Evolutionary conservation across 305 asterid genomes (phyloP).

Genomic region (Caryopteris hybrid): DNA sequence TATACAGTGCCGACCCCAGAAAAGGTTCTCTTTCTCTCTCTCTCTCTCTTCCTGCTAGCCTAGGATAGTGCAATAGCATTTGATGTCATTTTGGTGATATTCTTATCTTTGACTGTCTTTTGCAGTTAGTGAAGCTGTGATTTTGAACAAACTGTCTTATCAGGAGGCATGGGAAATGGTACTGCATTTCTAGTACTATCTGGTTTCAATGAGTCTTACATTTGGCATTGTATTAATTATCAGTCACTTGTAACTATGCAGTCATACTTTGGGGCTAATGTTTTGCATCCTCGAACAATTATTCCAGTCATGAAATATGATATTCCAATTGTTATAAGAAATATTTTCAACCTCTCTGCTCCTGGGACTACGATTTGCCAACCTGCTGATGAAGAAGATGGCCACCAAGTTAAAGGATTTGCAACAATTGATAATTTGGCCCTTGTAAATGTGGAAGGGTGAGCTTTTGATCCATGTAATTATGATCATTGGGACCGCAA

Average conservation of each 20-base stretch:
- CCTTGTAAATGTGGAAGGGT: conserved; percentile 98
- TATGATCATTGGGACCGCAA: neutral
- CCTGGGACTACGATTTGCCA: conserved; percentile 89
- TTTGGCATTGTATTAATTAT: conserved; percentile 22
- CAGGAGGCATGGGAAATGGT: conserved; percentile 99
- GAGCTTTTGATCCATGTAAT: conserved; percentile 21
- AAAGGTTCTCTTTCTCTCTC: conserved; percentile 46
- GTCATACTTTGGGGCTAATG: conserved; percentile 99
- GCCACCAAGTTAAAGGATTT: conserved; percentile 69
- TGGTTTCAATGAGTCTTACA: conserved; percentile 13
- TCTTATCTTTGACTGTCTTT: conserved; percentile 7
- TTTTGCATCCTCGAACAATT: conserved; percentile 96
- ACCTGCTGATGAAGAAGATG: conserved; percentile 51
- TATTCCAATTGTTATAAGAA: conserved; percentile 92
- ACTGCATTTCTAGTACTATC: conserved; percentile 15
- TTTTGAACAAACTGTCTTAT: conserved; percentile 80
- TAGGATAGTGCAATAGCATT: neutral
- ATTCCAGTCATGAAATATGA: conserved; percentile 96
- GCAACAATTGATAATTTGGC: conserved; percentile 98
- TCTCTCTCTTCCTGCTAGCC: neutral
- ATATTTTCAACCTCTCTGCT: conserved; percentile 89
- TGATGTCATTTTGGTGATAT: neutral
- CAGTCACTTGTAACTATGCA: conserved; percentile 31
- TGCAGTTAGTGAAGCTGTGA: conserved; percentile 97
- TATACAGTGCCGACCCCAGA: conserved; percentile 96